These are phyloP conservation scores for Citrus sp. DNA, from an alignment of 345 rosid genomes.

Conservation along the genomic window DNA sequence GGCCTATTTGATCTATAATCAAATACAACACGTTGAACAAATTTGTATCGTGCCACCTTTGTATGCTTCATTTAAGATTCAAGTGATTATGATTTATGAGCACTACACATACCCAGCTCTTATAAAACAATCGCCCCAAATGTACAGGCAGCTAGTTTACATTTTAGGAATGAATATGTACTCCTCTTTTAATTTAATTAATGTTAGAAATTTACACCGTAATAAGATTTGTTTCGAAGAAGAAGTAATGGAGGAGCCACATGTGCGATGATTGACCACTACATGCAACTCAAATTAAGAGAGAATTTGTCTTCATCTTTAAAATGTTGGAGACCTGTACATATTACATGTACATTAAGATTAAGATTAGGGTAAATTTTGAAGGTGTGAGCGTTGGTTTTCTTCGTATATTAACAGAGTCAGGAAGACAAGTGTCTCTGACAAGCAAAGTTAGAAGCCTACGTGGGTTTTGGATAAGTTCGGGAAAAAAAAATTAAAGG, in stretches of 20 bases:
- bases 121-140: not conserved
- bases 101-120: not conserved
- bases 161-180: too few relatives aligned
- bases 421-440: not conserved
- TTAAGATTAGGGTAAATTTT: too few relatives aligned
- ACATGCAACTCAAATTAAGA: too few relatives aligned
- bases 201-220: too few relatives aligned
- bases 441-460: not conserved
- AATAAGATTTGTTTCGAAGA: too few relatives aligned
- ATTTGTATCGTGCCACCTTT: not conserved
- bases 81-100: not conserved
- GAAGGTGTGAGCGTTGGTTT: not conserved
- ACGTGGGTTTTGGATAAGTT: constrained; percentile 3
- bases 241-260: too few relatives aligned
- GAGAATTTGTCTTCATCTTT: too few relatives aligned
- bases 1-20: not conserved
- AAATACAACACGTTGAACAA: not conserved
- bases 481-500: not conserved
- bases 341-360: too few relatives aligned
- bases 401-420: not conserved
- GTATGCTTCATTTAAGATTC: not conserved
- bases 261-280: too few relatives aligned
- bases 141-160: too few relatives aligned
- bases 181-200: too few relatives aligned
- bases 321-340: too few relatives aligned